Evolutionary conservation across 495 filamentous ascomycete species (phyloP), one percentile per base, ranked within the genome.

Genomic region (Lentithecium fluviatile): DNA sequence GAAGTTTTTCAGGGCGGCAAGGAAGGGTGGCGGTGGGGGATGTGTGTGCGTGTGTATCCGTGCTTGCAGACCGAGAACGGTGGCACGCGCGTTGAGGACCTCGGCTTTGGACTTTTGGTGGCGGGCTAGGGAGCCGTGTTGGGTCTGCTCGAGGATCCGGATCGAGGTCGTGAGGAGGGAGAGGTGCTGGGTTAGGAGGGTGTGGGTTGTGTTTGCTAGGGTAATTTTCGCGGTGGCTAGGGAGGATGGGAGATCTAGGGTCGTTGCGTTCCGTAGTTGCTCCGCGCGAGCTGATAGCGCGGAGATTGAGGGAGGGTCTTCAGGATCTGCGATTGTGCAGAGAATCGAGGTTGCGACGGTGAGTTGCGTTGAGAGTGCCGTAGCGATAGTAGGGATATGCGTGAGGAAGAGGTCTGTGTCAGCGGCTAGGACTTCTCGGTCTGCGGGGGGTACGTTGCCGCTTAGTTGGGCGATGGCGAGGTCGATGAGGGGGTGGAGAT

Each of bases 121-220:
- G 6, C 86, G 76, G 6, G 87, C 80, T 2, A 89, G 63, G 2
- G 79, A 72, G 38, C 88, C 88, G 73, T 91, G 86, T 64, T 88
- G 88, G 8, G 74, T 78, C 46, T 80, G 76, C 65, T 87, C 84
- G 6, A 87, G 72, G 12, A 69, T 65, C 49, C 63, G 66, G 50
- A 76, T 74, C 19, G 49, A 49, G 36, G 64, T 37, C 38, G 70
- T 60, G 0, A 70, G 60, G 37, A 72, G 34, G 19, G 61, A 13
- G 21, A 62, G 62, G 55, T 72, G 65, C 29, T 63, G n/a, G 5
- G 36, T 19, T 13, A 69, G 66, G 47, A 70, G 45, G 45, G 32
- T 36, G 36, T 49, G 59, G 21, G 60, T 49, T 3, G 62, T 64
- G 42, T 67, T 68, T 21, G 66, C 53, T 43, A 70, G 43, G 10